A percentile compares a stretch with the other conserved stretches of the same genome.
These are phyloP conservation scores for Plasmodium gonderi DNA, from an alignment of 169 alveolate genomes.

Conservation along the genomic window DNA sequence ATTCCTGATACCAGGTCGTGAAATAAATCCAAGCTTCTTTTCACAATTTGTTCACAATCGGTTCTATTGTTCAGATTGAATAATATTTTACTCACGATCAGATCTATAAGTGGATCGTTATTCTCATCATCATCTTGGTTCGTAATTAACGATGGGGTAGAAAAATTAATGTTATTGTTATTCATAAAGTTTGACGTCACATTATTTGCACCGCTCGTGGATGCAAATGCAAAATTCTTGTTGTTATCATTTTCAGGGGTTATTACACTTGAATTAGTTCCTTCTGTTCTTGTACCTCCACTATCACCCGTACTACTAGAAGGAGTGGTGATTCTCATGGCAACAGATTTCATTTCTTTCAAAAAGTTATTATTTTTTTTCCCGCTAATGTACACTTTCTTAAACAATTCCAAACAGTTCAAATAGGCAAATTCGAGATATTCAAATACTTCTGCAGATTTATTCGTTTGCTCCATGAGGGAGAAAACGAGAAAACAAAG, in stretches of 20 bases:
- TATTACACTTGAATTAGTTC: not conserved
- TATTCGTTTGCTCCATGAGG: slow-evolving; percentile 74
- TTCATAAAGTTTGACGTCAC: not conserved
- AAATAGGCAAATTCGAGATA: slow-evolving; percentile 89
- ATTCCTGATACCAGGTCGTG: slow-evolving; percentile 94
- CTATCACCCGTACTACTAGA: not conserved
- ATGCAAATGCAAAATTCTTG: slow-evolving; percentile 3
- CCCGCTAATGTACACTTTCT: slow-evolving; percentile 93
- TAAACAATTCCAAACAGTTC: slow-evolving; percentile 93
- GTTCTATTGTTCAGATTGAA: slow-evolving; percentile 90
- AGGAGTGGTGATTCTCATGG: slow-evolving; percentile 8
- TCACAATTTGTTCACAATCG: slow-evolving; percentile 87
- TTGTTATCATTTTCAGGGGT: not conserved
- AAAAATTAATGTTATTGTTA: slow-evolving; percentile 11
- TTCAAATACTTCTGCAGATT: slow-evolving; percentile 79
- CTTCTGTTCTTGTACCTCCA: not conserved
- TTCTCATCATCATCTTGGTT: slow-evolving; percentile 52
- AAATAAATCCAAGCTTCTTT: slow-evolving; percentile 91
- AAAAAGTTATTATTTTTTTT: slow-evolving; percentile 90
- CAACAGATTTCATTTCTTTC: slow-evolving; percentile 66
- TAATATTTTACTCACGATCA: slow-evolving; percentile 76
- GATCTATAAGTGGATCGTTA: slow-evolving; percentile 58
- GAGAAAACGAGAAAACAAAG: slow-evolving; percentile 65
- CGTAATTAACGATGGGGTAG: slow-evolving; percentile 33
- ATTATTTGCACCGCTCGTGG: not conserved